phyloP scores from a whole-genome alignment of 257 asterid species.

The Paraleonurus japonicus region DNA sequence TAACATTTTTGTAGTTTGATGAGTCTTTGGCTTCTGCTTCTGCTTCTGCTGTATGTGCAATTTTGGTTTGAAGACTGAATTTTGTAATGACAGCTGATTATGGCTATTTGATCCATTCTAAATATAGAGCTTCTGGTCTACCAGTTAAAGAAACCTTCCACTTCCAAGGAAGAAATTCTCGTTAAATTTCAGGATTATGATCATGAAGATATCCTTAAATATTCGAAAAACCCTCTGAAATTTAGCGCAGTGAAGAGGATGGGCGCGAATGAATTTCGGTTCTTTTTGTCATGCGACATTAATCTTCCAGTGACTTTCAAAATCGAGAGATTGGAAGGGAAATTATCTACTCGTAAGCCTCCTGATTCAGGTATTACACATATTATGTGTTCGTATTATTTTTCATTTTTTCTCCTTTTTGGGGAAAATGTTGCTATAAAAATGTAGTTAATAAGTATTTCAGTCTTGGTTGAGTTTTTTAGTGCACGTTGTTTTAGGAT shows the following conservation, averaged over 20 bases:
- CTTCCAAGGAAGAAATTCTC: background rate
- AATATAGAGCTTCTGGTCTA: too few species aligned
- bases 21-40: background rate
- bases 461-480: constrained; percentile 18
- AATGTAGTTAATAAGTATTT: constrained; percentile 1
- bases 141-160: background rate
- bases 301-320: constrained; percentile 89
- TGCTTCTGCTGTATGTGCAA: constrained; percentile 18
- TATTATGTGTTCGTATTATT: background rate
- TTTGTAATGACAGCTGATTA: constrained; percentile 19
- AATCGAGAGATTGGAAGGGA: constrained; percentile 91
- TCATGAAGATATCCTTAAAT: background rate
- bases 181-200: background rate
- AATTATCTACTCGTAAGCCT: constrained; percentile 44
- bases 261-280: constrained; percentile 85
- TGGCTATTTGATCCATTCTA: constrained; percentile 18
- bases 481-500: constrained; percentile 7
- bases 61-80: constrained; percentile 11
- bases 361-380: constrained; percentile 56
- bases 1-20: background rate
- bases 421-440: background rate
- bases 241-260: constrained; percentile 30
- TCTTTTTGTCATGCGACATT: constrained; percentile 93
- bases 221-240: constrained; percentile 5
- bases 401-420: background rate